Conservation (phyloP, 2,329 filamentous ascomycete species). For the Colletotrichum tanaceti region DNA sequence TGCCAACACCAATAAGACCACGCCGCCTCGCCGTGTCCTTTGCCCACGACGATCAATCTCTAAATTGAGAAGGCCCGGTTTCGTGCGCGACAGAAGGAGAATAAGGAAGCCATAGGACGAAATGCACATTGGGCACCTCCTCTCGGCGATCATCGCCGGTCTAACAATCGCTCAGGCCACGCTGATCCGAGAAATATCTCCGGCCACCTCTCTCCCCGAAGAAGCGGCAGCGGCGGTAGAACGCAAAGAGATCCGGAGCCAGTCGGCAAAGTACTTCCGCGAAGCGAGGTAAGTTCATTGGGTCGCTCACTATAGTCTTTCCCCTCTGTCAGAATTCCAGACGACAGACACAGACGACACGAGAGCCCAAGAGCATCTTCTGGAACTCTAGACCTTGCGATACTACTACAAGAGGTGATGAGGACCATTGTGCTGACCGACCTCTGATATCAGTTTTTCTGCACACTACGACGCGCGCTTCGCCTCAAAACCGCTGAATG, state of each 20-base stretch:
- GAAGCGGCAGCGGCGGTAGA: background rate
- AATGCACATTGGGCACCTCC: slow-evolving; percentile 31
- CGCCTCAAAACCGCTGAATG: slow-evolving; percentile 52
- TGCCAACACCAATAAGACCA: background rate
- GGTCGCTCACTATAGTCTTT: too few relatives aligned
- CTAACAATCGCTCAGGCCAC: slow-evolving; percentile 26
- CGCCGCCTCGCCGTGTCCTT: background rate
- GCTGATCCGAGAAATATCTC: slow-evolving; percentile 23
- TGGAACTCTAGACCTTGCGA: background rate
- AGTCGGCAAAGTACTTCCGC: slow-evolving; percentile 27
- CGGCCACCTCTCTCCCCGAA: background rate
- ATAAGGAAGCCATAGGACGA: background rate
- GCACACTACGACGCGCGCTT: slow-evolving; percentile 55
- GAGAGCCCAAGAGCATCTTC: background rate
- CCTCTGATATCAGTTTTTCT: slow-evolving; percentile 42
- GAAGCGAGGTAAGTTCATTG: slow-evolving; percentile 22
- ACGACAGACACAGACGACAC: background rate
- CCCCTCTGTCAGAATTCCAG: background rate
- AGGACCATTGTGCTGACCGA: background rate
- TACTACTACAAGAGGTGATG: background rate
- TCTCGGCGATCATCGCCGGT: slow-evolving; percentile 20
- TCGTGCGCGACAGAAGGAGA: too few relatives aligned
- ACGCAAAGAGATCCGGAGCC: background rate
- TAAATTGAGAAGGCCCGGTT: background rate
- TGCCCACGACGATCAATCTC: too few relatives aligned